Conservation (phyloP, 805 yeast species). For the Metschnikowia baotianmanensis region DNA sequence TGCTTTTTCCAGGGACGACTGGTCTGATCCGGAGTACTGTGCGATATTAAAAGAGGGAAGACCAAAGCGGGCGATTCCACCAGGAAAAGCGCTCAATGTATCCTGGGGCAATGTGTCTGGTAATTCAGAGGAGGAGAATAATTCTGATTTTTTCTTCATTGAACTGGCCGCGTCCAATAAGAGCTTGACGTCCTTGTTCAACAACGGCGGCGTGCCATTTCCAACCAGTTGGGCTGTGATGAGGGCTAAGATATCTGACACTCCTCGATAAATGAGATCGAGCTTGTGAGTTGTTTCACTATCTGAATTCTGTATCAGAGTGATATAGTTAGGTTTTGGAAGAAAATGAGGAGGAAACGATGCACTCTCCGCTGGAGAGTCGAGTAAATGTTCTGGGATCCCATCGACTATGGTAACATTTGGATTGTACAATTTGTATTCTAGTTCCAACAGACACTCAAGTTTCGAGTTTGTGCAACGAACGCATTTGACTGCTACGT, state of each 20-base stretch:
- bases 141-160: slow-evolving; percentile 17
- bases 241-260: slow-evolving; percentile 32
- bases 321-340: slow-evolving; percentile 5
- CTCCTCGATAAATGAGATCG: slow-evolving; percentile 33
- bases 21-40: slow-evolving; percentile 1
- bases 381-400: slow-evolving; percentile 17
- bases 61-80: slow-evolving; percentile 3
- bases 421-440: slow-evolving; percentile 15
- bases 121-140: slow-evolving; percentile 1
- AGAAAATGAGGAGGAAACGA: slow-evolving; percentile 11
- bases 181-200: slow-evolving; percentile 24
- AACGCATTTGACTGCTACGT: slow-evolving; percentile 47
- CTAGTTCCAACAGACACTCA: slow-evolving; percentile 49
- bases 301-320: neutral
- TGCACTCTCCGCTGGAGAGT: slow-evolving; percentile 4
- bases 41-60: neutral
- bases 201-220: slow-evolving; percentile 9
- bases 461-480: slow-evolving; percentile 54
- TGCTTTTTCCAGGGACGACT: neutral
- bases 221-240: slow-evolving; percentile 17
- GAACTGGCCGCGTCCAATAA: slow-evolving; percentile 28
- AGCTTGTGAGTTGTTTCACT: slow-evolving; percentile 19
- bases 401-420: slow-evolving; percentile 17
- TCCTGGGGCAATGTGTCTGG: slow-evolving; percentile 3
- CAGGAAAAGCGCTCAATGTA: neutral